phyloP scores from a whole-genome alignment of 441 rosid genomes.

The Croton laevigatus region DNA sequence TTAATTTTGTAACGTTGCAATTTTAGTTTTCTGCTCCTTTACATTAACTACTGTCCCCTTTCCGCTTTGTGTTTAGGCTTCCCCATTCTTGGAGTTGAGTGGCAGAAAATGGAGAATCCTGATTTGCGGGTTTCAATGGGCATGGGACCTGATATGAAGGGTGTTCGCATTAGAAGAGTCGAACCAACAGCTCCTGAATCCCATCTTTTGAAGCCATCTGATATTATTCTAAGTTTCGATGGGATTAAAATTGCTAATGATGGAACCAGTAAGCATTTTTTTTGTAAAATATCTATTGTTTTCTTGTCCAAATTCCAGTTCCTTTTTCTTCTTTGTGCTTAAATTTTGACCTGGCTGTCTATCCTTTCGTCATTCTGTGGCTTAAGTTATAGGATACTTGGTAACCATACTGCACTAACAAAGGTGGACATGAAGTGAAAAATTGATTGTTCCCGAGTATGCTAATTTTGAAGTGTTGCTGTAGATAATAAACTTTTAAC shows the following conservation, averaged over 20 bases:
- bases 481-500: neutral
- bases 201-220: slow-evolving; percentile 77
- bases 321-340: neutral
- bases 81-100: slow-evolving; percentile 85
- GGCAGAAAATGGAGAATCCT: slow-evolving; percentile 99
- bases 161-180: slow-evolving; percentile 82
- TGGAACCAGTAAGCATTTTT: slow-evolving; percentile 67
- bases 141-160: slow-evolving; percentile 77
- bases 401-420: neutral
- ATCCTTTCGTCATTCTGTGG: neutral
- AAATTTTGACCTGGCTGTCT: neutral
- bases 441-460: neutral
- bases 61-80: slow-evolving; percentile 44
- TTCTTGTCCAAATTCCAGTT: neutral
- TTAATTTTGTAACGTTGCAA: neutral
- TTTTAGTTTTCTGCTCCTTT: neutral
- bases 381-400: neutral
- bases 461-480: neutral
- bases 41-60: neutral
- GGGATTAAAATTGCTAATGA: slow-evolving; percentile 86
- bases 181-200: slow-evolving; percentile 91
- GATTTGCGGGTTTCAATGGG: slow-evolving; percentile 78
- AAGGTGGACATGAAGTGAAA: neutral
- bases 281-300: no score
- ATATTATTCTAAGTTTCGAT: slow-evolving; percentile 78